Evolutionary conservation across 2,329 filamentous ascomycete species (phyloP).

Genomic region (Harringtonia aguacate): DNA sequence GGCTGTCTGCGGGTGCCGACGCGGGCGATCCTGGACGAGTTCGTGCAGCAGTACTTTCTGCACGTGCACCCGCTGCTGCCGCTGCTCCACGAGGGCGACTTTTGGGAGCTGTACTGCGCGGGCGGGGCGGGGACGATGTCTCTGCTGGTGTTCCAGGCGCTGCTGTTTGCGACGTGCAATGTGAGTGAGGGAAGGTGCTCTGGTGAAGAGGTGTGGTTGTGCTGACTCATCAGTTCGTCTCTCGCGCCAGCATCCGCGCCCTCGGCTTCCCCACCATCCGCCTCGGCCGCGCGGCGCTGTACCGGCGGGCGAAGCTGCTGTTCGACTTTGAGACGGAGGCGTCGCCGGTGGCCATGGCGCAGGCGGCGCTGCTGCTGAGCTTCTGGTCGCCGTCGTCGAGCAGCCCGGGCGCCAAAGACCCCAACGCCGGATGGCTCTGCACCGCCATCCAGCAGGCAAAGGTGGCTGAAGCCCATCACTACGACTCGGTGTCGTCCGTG

Average conservation of each 20-base stretch:
- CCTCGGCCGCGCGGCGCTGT: constrained; percentile 7
- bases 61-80: constrained; percentile 35
- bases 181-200: background rate
- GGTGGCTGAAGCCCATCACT: constrained; percentile 12
- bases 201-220: background rate
- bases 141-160: constrained; percentile 33
- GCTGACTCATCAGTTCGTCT: constrained; percentile 5
- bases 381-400: constrained; percentile 23
- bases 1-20: constrained; percentile 34
- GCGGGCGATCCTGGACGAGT: constrained; percentile 29
- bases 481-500: constrained; percentile 6
- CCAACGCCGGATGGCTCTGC: constrained; percentile 13
- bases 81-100: constrained; percentile 32
- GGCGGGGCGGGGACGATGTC: constrained; percentile 19
- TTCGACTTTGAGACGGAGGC: constrained; percentile 33
- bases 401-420: constrained; percentile 5
- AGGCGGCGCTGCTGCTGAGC: constrained; percentile 31
- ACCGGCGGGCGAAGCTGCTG: constrained; percentile 18
- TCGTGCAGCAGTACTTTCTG: constrained; percentile 36
- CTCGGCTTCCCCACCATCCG: constrained; percentile 10
- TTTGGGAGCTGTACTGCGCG: constrained; percentile 32
- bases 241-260: constrained; percentile 9
- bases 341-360: constrained; percentile 27
- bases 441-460: constrained; percentile 12
- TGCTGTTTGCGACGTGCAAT: constrained; percentile 24